These are phyloP conservation scores for Erodium maritimum DNA, from an alignment of 345 rosid genomes.

Conservation along the genomic window DNA sequence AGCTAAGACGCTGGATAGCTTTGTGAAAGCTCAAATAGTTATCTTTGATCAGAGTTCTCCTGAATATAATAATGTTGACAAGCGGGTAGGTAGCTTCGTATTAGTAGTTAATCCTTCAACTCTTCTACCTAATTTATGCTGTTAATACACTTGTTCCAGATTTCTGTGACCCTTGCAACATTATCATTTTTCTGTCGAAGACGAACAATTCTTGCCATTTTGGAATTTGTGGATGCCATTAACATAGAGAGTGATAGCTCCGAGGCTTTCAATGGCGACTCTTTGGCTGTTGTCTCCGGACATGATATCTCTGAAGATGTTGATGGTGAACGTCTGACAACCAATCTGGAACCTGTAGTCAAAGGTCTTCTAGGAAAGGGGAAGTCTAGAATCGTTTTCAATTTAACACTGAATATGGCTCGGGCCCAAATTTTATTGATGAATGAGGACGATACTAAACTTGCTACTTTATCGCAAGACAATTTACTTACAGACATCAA, in stretches of 20 bases:
- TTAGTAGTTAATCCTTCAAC: neutral
- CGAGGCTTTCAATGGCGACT: conserved; percentile 48
- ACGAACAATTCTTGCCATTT: conserved; percentile 83
- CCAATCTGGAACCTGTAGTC: conserved; percentile 45
- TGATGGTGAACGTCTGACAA: conserved; percentile 20
- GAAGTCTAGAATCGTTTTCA: conserved; percentile 74
- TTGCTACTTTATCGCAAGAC: conserved; percentile 85
- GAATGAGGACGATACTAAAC: conserved; percentile 85
- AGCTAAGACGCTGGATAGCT: conserved; percentile 54
- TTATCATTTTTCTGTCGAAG: conserved; percentile 89
- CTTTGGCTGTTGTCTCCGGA: conserved; percentile 32
- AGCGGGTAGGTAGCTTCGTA: conserved; percentile 31
- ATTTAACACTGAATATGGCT: conserved; percentile 71
- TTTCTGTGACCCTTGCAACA: conserved; percentile 68
- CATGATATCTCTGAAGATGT: conserved; percentile 28
- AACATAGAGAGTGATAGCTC: conserved; percentile 44
- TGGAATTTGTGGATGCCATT: conserved; percentile 78
- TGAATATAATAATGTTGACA: conserved; percentile 59
- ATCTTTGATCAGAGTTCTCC: conserved; percentile 66
- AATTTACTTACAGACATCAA: conserved; percentile 75
- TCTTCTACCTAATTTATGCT: neutral
- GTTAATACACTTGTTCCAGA: conserved; percentile 33
- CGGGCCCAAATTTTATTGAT: conserved; percentile 78
- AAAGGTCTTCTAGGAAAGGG: conserved; percentile 92
- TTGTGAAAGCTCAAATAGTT: conserved; percentile 86